Conservation (phyloP, 305 asterid species). For the Salvia sclarea region DNA sequence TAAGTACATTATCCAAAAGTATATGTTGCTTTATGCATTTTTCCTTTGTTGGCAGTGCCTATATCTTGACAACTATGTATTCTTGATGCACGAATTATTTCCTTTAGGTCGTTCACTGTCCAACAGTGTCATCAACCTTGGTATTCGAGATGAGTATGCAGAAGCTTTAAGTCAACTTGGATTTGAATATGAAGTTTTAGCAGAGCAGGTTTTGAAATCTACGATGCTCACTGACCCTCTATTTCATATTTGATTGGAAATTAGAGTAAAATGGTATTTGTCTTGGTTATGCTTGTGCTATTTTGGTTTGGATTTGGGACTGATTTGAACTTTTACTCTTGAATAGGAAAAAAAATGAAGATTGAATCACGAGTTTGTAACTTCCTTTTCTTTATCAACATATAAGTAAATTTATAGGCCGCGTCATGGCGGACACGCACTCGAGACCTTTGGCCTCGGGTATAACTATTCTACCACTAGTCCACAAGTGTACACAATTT, state of each 20-base stretch:
- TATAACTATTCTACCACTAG: too few relatives aligned
- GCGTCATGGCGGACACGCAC: too few relatives aligned
- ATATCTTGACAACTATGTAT: neutral
- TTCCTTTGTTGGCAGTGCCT: neutral
- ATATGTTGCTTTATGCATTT: neutral
- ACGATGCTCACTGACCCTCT: neutral
- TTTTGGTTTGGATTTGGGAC: neutral
- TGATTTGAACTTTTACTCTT: neutral
- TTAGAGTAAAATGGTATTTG: neutral
- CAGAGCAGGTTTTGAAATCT: slow-evolving; percentile 21
- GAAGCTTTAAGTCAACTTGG: slow-evolving; percentile 24
- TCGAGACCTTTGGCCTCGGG: too few relatives aligned
- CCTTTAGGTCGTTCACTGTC: slow-evolving; percentile 24
- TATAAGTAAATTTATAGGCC: too few relatives aligned
- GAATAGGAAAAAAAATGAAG: neutral
- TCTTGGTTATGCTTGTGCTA: neutral
- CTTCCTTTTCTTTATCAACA: too few relatives aligned
- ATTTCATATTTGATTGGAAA: neutral
- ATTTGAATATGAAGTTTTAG: slow-evolving; percentile 27
- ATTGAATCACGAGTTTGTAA: neutral
- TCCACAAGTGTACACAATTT: too few relatives aligned
- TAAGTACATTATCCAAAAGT: neutral
- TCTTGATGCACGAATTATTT: neutral
- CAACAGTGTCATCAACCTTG: slow-evolving; percentile 25
- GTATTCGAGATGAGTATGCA: slow-evolving; percentile 16